Percentiles rank a stretch among this genome's conserved stretches.
Evolutionary conservation across 1,284 basidiomycete genomes (phyloP).

Genomic region (Trichosporon sp.): DNA sequence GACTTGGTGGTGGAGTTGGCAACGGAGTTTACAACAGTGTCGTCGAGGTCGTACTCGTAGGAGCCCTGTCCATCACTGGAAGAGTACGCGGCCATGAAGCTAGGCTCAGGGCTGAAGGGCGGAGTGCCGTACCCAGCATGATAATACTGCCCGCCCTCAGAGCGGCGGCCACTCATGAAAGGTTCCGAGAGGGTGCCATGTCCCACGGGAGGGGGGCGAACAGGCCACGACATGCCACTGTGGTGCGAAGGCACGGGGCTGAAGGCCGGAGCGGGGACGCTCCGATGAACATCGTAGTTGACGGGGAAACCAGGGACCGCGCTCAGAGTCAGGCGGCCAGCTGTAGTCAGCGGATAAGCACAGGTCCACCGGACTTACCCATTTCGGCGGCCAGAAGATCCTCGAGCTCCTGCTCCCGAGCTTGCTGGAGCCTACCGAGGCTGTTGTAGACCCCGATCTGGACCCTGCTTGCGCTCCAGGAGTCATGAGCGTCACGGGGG

Average conservation of each 20-base stretch:
- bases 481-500: not conserved
- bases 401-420: not conserved
- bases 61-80: too few relatives aligned
- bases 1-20: not conserved
- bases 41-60: not conserved
- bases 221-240: not conserved
- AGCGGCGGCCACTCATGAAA: not conserved
- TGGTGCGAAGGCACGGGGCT: not conserved
- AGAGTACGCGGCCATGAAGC: not conserved
- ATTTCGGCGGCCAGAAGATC: not conserved
- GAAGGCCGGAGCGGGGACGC: not conserved
- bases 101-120: too few relatives aligned
- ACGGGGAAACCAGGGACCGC: not conserved
- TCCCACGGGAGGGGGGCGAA: not conserved
- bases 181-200: not conserved
- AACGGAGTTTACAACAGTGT: too few relatives aligned
- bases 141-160: not conserved
- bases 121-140: not conserved
- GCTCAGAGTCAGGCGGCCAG: not conserved
- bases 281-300: too few relatives aligned
- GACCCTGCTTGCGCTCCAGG: not conserved
- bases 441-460: not conserved
- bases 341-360: not conserved
- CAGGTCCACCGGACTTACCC: not conserved
- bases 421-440: not conserved